A percentile compares a stretch with the other conserved stretches of the same genome.
Evolutionary conservation across 2,329 filamentous ascomycete species (phyloP).

Genomic region (Ustulina deusta): DNA sequence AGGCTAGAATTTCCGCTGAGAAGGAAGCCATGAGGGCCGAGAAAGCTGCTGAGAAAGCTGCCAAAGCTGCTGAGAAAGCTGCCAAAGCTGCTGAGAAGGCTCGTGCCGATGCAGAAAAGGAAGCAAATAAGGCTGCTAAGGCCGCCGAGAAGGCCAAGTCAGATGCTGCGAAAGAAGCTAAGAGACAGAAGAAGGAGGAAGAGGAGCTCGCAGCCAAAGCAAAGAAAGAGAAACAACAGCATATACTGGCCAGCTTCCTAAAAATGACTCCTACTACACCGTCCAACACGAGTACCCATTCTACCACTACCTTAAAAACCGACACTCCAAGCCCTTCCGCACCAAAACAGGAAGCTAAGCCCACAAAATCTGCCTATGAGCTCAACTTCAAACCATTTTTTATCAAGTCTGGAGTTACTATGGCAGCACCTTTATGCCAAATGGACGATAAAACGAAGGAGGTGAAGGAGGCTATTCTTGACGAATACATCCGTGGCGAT

Average conservation of each 20-base stretch:
- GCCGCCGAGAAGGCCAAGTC: constrained; percentile 54
- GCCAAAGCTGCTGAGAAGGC: constrained; percentile 60
- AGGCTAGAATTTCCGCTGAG: constrained; percentile 41
- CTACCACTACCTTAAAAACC: constrained; percentile 31
- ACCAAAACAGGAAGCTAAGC: constrained; percentile 44
- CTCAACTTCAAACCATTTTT: constrained; percentile 85
- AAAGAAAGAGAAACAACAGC: constrained; percentile 58
- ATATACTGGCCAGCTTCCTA: constrained; percentile 45
- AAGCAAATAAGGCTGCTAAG: constrained; percentile 30
- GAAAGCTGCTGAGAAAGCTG: constrained; percentile 27
- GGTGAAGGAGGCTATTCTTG: constrained; percentile 64
- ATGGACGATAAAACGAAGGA: constrained; percentile 69
- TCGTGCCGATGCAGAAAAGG: constrained; percentile 50
- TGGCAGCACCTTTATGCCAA: constrained; percentile 71
- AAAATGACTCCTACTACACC: constrained; percentile 46
- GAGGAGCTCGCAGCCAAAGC: constrained; percentile 55
- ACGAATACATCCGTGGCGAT: constrained; percentile 63
- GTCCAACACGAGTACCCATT: constrained; percentile 40
- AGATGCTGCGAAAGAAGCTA: constrained; percentile 58
- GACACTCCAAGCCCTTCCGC: constrained; percentile 42
- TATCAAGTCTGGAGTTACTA: constrained; percentile 75
- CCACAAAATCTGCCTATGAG: constrained; percentile 67
- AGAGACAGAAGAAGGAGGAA: constrained; percentile 57
- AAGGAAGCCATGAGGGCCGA: constrained; percentile 29
- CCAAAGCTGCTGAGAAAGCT: constrained; percentile 48